Evolutionary conservation across 2,329 filamentous ascomycete species (phyloP).

Genomic region (Penicillium oxalicum): DNA sequence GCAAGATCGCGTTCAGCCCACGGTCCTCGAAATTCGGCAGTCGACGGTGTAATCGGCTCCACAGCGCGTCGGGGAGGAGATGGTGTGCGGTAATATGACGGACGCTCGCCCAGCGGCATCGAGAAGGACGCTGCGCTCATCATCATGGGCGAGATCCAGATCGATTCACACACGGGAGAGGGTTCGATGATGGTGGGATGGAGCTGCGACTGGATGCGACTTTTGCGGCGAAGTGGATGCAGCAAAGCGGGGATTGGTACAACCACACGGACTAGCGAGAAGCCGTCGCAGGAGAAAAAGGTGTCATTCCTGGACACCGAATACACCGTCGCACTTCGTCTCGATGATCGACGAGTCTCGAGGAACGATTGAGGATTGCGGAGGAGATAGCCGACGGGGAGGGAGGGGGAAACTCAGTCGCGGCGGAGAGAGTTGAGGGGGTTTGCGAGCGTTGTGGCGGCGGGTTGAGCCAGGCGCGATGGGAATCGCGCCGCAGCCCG

Average conservation of each 20-base stretch:
- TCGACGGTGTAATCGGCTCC: constrained; percentile 41
- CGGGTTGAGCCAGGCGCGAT: constrained; percentile 24
- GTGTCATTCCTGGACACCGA: constrained; percentile 37
- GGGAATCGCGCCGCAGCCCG: constrained; percentile 21
- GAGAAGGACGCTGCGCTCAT: constrained; percentile 37
- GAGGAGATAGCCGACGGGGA: constrained; percentile 14
- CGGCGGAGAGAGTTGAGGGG: constrained; percentile 22
- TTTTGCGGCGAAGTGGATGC: constrained; percentile 32
- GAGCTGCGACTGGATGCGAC: constrained; percentile 23
- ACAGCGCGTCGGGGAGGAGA: constrained; percentile 44
- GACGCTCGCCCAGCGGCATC: constrained; percentile 31
- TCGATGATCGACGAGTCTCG: constrained; percentile 15
- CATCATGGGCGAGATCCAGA: constrained; percentile 24
- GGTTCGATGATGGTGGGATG: constrained; percentile 13
- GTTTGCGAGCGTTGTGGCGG: constrained; percentile 19
- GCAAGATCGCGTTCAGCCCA: constrained; percentile 26
- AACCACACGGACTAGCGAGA: constrained; percentile 38
- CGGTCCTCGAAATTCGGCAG: constrained; percentile 25
- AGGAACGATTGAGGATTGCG: constrained; percentile 17
- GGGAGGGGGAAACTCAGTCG: constrained; percentile 8
- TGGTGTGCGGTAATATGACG: constrained; percentile 42
- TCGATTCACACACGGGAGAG: constrained; percentile 5
- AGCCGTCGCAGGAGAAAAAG: constrained; percentile 32
- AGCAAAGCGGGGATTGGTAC: constrained; percentile 38
- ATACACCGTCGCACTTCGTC: constrained; percentile 22